Evolutionary conservation across 495 filamentous ascomycete genomes (phyloP).

Genomic region (Evernia prunastri): DNA sequence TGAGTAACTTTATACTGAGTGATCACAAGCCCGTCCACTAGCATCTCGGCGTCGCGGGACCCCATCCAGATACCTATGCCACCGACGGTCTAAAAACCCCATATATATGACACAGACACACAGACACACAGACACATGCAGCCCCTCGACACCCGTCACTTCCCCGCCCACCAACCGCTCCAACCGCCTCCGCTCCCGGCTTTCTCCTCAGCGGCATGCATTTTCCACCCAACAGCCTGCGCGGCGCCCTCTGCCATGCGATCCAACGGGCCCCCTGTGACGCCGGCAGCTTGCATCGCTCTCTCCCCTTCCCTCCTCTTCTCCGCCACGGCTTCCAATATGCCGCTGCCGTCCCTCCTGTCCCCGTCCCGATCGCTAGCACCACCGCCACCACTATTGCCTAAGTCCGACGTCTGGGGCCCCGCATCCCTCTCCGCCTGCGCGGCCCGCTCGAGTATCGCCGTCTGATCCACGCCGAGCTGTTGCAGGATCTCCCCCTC

Average conservation of each 20-base stretch:
- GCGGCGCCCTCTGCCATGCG: constrained; percentile 20
- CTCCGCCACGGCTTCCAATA: constrained; percentile 8
- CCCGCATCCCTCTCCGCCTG: not conserved
- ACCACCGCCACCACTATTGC: too few relatives aligned
- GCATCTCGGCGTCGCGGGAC: too few relatives aligned
- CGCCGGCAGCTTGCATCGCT: constrained; percentile 4
- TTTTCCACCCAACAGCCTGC: not conserved
- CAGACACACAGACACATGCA: not conserved
- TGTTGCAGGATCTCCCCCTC: constrained; percentile 20
- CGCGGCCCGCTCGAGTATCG: constrained; percentile 6
- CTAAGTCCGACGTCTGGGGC: not conserved
- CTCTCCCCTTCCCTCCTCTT: constrained; percentile 19
- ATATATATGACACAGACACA: not conserved
- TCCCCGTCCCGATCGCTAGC: too few relatives aligned
- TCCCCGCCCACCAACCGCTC: constrained; percentile 10
- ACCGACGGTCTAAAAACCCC: not conserved
- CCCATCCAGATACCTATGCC: not conserved
- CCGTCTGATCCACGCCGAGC: constrained; percentile 17
- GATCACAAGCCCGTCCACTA: too few relatives aligned
- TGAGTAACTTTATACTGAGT: too few relatives aligned
- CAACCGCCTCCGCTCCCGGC: constrained; percentile 12
- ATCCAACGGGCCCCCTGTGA: constrained; percentile 24
- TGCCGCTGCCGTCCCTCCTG: constrained; percentile 2
- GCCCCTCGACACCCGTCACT: not conserved
- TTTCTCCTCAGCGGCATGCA: not conserved